These are phyloP conservation scores for Lactifluus rugatus DNA, from an alignment of 768 basidiomycete species.

Conservation along the genomic window DNA sequence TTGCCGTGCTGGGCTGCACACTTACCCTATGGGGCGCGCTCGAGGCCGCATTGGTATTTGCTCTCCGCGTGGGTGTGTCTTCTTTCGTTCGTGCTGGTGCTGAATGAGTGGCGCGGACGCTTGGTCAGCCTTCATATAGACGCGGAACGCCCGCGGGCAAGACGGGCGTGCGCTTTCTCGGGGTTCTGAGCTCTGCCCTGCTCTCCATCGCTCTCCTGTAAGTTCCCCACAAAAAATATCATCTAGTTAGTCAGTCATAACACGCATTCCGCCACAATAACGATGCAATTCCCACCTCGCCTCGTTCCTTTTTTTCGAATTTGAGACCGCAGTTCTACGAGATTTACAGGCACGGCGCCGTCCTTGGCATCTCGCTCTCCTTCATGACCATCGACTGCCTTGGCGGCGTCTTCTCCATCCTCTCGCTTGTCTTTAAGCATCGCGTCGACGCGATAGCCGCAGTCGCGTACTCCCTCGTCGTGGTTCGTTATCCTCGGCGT, in stretches of 20 bases:
- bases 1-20: conserved; percentile 30
- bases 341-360: conserved; percentile 54
- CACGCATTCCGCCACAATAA: too few species aligned
- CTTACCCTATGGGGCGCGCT: conserved; percentile 43
- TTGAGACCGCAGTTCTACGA: conserved; percentile 61
- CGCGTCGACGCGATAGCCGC: conserved; percentile 56
- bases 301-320: neutral
- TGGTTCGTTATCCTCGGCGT: conserved; percentile 28
- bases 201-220: conserved; percentile 43
- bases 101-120: neutral
- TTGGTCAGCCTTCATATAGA: conserved; percentile 29
- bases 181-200: conserved; percentile 49
- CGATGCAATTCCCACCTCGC: neutral
- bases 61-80: conserved; percentile 36
- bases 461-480: conserved; percentile 51
- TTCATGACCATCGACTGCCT: conserved; percentile 65
- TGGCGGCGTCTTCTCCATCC: conserved; percentile 59
- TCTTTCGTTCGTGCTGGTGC: neutral
- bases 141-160: conserved; percentile 29
- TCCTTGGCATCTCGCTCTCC: conserved; percentile 55
- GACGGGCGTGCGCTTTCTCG: conserved; percentile 40
- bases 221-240: conserved; percentile 2
- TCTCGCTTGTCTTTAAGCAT: conserved; percentile 58
- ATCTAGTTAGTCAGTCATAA: neutral
- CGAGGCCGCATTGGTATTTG: conserved; percentile 51